These are phyloP conservation scores for Russula brevipes DNA, from an alignment of 768 basidiomycete species.

Conservation along the genomic window DNA sequence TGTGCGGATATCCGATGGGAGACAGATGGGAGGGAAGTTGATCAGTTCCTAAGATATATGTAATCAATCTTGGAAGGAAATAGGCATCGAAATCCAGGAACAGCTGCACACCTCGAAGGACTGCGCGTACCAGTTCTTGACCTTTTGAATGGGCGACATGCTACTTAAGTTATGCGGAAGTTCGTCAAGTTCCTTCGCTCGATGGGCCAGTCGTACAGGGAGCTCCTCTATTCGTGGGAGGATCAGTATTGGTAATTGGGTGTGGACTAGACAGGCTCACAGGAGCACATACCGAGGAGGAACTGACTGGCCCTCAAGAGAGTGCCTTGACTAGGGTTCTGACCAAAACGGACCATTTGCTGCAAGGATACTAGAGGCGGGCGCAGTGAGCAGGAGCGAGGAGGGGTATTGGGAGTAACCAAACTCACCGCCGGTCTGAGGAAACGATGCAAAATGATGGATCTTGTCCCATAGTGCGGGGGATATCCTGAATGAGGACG, in stretches of 20 bases:
- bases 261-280: constrained; percentile 6
- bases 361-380: constrained; percentile 74
- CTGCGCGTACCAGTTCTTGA: constrained; percentile 99
- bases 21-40: constrained; percentile 69
- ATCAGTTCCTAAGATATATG: constrained; percentile 71
- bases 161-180: constrained; percentile 86
- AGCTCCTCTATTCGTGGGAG: constrained; percentile 65
- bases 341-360: constrained; percentile 97
- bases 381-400: background rate
- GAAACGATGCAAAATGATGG: constrained; percentile 86
- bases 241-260: background rate
- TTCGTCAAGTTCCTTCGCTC: constrained; percentile 92
- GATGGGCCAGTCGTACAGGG: constrained; percentile 90
- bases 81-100: background rate
- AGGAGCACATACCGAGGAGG: constrained; percentile 54
- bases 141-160: constrained; percentile 90
- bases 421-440: constrained; percentile 79
- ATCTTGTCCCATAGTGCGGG: constrained; percentile 83
- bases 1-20: constrained; percentile 63
- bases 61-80: constrained; percentile 11
- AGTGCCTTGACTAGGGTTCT: constrained; percentile 92
- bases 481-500: constrained; percentile 60
- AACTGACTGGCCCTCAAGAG: constrained; percentile 90
- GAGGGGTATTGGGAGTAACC: background rate
- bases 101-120: constrained; percentile 77